Percentiles rank a stretch among this genome's conserved stretches.
These are phyloP conservation scores for Nepenthes gracilis DNA, from an alignment of 148 eudicot species.

Conservation along the genomic window DNA sequence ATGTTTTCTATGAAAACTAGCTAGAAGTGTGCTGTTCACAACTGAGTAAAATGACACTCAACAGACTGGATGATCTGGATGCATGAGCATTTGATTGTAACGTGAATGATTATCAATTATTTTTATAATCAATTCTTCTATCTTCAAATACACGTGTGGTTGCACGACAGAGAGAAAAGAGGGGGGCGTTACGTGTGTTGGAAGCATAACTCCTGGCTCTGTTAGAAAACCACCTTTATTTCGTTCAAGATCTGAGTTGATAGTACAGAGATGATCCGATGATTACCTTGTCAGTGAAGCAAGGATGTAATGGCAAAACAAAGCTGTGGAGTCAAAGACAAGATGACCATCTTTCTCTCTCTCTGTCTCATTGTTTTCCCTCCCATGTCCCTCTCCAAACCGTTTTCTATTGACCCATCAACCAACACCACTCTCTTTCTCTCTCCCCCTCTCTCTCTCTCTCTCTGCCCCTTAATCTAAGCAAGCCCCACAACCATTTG, in stretches of 20 bases:
- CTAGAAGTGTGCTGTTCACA: too few species aligned
- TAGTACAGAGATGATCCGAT: background rate
- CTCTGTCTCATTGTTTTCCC: background rate
- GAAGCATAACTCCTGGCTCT: too few species aligned
- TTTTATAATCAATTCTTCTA: too few species aligned
- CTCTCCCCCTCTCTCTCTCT: background rate
- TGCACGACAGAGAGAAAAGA: too few species aligned
- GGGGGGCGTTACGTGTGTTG: too few species aligned
- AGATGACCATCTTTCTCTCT: background rate
- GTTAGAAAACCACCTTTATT: too few species aligned
- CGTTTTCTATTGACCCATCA: constrained; percentile 2
- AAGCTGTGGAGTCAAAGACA: constrained; percentile 1
- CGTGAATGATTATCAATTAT: too few species aligned
- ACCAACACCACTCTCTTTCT: background rate
- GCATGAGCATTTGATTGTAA: too few species aligned
- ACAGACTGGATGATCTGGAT: too few species aligned
- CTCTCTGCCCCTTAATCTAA: background rate
- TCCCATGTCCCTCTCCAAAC: background rate
- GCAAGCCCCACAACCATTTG: background rate
- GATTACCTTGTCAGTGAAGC: constrained; percentile 1
- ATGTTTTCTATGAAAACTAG: too few species aligned
- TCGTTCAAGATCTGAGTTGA: background rate
- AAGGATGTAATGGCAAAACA: background rate
- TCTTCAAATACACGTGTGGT: too few species aligned
- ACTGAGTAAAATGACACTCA: too few species aligned